A percentile compares a stretch with the other conserved stretches of the same genome.
These are phyloP conservation scores for Penicillium canariense DNA, from an alignment of 495 filamentous ascomycete species.

Conservation along the genomic window DNA sequence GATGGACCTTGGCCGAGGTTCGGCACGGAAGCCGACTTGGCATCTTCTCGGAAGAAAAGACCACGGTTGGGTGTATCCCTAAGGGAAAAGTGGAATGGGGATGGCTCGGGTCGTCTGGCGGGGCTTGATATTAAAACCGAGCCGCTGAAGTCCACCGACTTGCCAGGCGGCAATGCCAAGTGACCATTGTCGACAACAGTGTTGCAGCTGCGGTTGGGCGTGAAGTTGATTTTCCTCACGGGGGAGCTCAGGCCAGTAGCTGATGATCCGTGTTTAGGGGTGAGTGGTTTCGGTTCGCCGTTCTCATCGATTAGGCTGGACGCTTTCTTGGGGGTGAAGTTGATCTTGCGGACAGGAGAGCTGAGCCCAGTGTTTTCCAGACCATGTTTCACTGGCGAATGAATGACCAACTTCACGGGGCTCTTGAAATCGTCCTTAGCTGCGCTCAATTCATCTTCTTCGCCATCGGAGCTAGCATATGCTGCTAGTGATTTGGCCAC, in stretches of 20 bases:
- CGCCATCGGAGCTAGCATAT: slow-evolving; percentile 43
- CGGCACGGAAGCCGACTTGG: slow-evolving; percentile 16
- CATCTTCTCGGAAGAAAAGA: slow-evolving; percentile 21
- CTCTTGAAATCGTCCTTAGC: slow-evolving; percentile 40
- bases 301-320: slow-evolving; percentile 37
- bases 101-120: slow-evolving; percentile 47
- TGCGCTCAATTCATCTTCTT: slow-evolving; percentile 50
- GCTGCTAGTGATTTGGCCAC: slow-evolving; percentile 46
- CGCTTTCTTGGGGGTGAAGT: slow-evolving; percentile 34
- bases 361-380: slow-evolving; percentile 28
- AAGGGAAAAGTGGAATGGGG: slow-evolving; percentile 47
- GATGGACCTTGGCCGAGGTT: slow-evolving; percentile 30
- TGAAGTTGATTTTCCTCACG: slow-evolving; percentile 37
- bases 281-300: slow-evolving; percentile 30
- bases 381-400: slow-evolving; percentile 41
- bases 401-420: slow-evolving; percentile 29
- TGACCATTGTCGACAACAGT: slow-evolving; percentile 23
- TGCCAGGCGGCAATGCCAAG: slow-evolving; percentile 26
- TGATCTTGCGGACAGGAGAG: slow-evolving; percentile 44
- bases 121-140: slow-evolving; percentile 48
- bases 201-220: slow-evolving; percentile 22
- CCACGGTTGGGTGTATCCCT: slow-evolving; percentile 36
- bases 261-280: slow-evolving; percentile 26
- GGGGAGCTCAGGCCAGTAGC: slow-evolving; percentile 25
- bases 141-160: slow-evolving; percentile 36